Evolutionary conservation across 2,329 filamentous ascomycete genomes (phyloP).

Genomic region (Colletotrichum tropicale): DNA sequence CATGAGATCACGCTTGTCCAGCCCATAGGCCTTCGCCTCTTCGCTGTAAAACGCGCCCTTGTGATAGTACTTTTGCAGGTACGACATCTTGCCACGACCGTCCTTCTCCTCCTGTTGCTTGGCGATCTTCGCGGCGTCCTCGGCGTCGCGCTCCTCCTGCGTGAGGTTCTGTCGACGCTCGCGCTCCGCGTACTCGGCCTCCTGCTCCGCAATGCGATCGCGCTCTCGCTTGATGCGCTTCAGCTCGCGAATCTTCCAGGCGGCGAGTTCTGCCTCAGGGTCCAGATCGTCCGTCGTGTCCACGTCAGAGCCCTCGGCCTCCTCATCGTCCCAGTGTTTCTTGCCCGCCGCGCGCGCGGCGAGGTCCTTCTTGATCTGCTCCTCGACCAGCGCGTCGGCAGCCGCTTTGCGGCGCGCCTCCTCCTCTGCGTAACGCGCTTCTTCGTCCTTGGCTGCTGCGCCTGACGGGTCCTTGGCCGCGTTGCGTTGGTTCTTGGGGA

Average conservation of each 20-base stretch:
- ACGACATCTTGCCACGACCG: constrained; percentile 79
- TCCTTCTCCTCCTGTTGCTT: constrained; percentile 82
- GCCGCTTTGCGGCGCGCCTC: constrained; percentile 71
- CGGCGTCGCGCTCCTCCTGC: constrained; percentile 81
- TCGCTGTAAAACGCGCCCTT: constrained; percentile 95
- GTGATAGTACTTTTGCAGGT: constrained; percentile 96
- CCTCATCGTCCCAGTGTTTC: constrained; percentile 84
- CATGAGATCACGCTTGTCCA: constrained; percentile 85
- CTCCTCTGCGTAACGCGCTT: constrained; percentile 52
- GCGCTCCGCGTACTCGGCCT: constrained; percentile 86
- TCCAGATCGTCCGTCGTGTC: constrained; percentile 90
- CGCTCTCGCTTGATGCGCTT: constrained; percentile 87
- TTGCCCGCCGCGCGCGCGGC: constrained; percentile 76
- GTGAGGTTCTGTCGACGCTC: constrained; percentile 88
- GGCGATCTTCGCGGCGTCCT: constrained; percentile 80
- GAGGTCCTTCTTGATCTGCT: constrained; percentile 83
- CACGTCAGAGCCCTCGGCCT: constrained; percentile 68
- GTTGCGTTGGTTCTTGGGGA: constrained; percentile 61
- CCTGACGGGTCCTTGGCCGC: constrained; percentile 29
- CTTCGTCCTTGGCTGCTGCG: constrained; percentile 34
- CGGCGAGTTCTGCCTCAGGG: constrained; percentile 85
- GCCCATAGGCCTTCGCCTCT: constrained; percentile 74
- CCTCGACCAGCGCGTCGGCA: constrained; percentile 82
- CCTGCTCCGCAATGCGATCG: constrained; percentile 80
- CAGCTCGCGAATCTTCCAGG: constrained; percentile 93